Evolutionary conservation across 306 rosid species (phyloP).

Genomic region (Astragalus glycyphyllos): DNA sequence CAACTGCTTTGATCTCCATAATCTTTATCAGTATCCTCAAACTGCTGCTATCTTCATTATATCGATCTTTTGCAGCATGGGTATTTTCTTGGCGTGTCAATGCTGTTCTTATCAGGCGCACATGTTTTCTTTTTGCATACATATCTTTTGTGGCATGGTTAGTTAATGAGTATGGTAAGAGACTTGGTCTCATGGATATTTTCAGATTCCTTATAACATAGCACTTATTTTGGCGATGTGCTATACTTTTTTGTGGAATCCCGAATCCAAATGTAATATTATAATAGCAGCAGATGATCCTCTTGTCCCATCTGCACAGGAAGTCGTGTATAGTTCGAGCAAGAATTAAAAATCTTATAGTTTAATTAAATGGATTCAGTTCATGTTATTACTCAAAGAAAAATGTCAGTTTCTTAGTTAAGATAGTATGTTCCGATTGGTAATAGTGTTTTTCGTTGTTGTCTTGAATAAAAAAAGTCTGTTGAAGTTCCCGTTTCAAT

Average conservation of each 20-base stretch:
- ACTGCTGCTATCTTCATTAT: slow-evolving; percentile 52
- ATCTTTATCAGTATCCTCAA: slow-evolving; percentile 55
- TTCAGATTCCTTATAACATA: slow-evolving; percentile 46
- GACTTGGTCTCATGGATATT: slow-evolving; percentile 63
- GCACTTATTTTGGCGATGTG: slow-evolving; percentile 48
- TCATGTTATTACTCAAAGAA: slow-evolving; percentile 20
- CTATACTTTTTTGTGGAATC: slow-evolving; percentile 17
- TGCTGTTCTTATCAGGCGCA: slow-evolving; percentile 48
- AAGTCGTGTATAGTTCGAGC: slow-evolving; percentile 47
- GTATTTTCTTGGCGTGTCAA: slow-evolving; percentile 39
- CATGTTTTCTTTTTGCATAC: slow-evolving; percentile 69
- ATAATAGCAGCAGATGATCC: slow-evolving; percentile 36
- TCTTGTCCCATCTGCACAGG: slow-evolving; percentile 27
- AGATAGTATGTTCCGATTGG: neutral
- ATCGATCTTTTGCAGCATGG: slow-evolving; percentile 40
- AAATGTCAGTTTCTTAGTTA: neutral
- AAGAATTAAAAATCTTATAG: slow-evolving; percentile 19
- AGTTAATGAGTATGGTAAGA: slow-evolving; percentile 66
- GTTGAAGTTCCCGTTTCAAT: neutral
- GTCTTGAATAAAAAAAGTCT: slow-evolving; percentile 10
- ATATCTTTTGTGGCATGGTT: slow-evolving; percentile 69
- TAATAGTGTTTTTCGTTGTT: slow-evolving; percentile 7
- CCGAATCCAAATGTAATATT: slow-evolving; percentile 19
- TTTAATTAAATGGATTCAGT: slow-evolving; percentile 18
- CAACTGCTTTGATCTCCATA: slow-evolving; percentile 73